phyloP scores from a whole-genome alignment of 768 basidiomycete species.

The Collybia sp. region DNA sequence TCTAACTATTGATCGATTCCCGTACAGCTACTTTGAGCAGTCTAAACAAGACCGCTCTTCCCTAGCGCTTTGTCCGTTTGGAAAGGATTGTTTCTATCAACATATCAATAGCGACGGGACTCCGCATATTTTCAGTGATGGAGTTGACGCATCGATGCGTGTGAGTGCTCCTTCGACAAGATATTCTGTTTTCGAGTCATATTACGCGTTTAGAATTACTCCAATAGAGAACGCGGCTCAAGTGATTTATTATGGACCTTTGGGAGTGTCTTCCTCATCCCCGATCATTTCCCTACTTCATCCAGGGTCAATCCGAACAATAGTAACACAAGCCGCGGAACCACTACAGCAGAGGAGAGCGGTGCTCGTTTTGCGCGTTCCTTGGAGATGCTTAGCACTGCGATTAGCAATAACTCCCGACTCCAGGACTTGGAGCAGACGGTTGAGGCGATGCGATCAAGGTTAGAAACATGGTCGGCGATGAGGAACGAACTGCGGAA shows the following conservation, averaged over 20 bases:
- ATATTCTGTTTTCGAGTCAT: neutral
- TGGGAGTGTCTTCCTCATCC: too few relatives aligned
- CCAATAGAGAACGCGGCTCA: neutral
- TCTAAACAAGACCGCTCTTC: slow-evolving; percentile 40
- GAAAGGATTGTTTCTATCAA: slow-evolving; percentile 77
- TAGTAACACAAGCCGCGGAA: neutral
- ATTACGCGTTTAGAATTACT: slow-evolving; percentile 5
- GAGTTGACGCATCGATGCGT: slow-evolving; percentile 49
- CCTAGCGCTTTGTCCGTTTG: slow-evolving; percentile 61
- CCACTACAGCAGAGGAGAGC: slow-evolving; percentile 3
- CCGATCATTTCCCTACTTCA: neutral
- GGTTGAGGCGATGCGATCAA: slow-evolving; percentile 12
- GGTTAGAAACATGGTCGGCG: neutral
- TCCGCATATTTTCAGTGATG: slow-evolving; percentile 47
- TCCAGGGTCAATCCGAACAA: slow-evolving; percentile 1
- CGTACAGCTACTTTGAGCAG: slow-evolving; percentile 54
- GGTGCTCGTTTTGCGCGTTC: slow-evolving; percentile 13
- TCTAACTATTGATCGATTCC: neutral
- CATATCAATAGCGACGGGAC: slow-evolving; percentile 68
- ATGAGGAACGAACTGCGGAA: too few relatives aligned
- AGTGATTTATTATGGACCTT: too few relatives aligned
- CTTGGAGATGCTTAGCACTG: slow-evolving; percentile 16
- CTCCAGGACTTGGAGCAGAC: slow-evolving; percentile 12
- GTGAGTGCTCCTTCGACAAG: slow-evolving; percentile 25
- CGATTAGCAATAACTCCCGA: slow-evolving; percentile 11